Percentiles rank a stretch among this genome's conserved stretches.
phyloP scores from a whole-genome alignment of 2,329 filamentous ascomycete genomes.

The Tolypocladium sp. region DNA sequence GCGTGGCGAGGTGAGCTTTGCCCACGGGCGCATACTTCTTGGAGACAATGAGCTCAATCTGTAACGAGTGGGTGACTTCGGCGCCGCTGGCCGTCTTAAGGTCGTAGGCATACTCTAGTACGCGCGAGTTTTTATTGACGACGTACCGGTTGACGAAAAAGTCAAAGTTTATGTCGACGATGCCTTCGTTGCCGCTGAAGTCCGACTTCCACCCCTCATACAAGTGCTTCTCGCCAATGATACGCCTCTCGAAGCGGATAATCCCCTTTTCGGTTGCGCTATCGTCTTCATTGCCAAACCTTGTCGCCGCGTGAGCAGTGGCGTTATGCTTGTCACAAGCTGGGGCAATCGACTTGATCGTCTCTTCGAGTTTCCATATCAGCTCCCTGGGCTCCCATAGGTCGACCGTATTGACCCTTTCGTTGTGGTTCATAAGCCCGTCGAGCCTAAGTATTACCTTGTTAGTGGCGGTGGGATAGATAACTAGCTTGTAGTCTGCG shows the following conservation, averaged over 20 bases:
- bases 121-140: too few relatives aligned
- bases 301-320: too few relatives aligned
- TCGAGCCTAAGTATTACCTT: constrained; percentile 71
- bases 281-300: constrained; percentile 11
- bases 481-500: constrained; percentile 71
- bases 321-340: constrained; percentile 71
- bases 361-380: constrained; percentile 88
- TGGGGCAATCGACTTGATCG: constrained; percentile 66
- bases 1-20: constrained; percentile 59
- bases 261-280: constrained; percentile 48
- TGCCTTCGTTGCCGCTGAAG: constrained; percentile 42
- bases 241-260: constrained; percentile 63
- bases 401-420: constrained; percentile 61
- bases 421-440: constrained; percentile 65
- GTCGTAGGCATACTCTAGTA: constrained; percentile 63
- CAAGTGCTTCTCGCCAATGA: constrained; percentile 72
- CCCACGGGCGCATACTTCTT: constrained; percentile 77
- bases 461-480: constrained; percentile 80
- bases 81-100: constrained; percentile 65
- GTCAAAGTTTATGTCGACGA: constrained; percentile 43
- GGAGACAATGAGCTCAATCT: constrained; percentile 88
- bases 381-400: constrained; percentile 85
- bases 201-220: constrained; percentile 84
- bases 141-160: constrained; percentile 28
- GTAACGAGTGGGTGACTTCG: constrained; percentile 72